phyloP scores from a whole-genome alignment of 306 rosid genomes.

The peach (Prunus persica) region DNA sequence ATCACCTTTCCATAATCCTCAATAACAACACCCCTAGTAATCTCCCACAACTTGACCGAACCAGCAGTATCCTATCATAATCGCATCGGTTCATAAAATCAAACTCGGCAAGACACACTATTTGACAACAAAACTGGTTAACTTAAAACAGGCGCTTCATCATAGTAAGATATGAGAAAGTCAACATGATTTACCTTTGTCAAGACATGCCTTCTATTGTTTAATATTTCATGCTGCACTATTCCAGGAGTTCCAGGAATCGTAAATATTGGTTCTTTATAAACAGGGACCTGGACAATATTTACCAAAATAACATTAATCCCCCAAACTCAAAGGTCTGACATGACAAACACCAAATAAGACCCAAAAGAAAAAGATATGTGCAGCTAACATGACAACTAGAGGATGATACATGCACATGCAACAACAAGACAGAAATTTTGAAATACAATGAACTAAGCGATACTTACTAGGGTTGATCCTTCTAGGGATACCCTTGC shows the following conservation, averaged over 20 bases:
- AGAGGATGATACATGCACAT: not conserved
- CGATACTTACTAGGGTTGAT: conserved; percentile 71
- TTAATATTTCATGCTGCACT: conserved; percentile 89
- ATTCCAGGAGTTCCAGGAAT: conserved; percentile 87
- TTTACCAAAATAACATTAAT: conserved; percentile 17
- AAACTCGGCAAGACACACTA: conserved; percentile 8
- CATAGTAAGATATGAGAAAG: conserved; percentile 18
- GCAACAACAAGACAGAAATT: not conserved
- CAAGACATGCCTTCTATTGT: conserved; percentile 91
- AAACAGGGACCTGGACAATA: conserved; percentile 71
- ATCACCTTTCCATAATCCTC: conserved; percentile 92
- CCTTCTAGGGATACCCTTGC: conserved; percentile 97
- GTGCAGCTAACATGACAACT: not conserved
- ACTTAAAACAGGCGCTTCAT: conserved; percentile 6
- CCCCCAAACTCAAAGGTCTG: conserved; percentile 21
- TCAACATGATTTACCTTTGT: conserved; percentile 65
- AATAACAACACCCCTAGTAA: conserved; percentile 80
- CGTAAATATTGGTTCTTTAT: conserved; percentile 73
- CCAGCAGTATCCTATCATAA: conserved; percentile 77
- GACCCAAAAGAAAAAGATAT: not conserved
- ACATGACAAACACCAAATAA: conserved; percentile 11
- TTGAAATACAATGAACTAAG: conserved; percentile 11
- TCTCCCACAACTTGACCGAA: conserved; percentile 98
- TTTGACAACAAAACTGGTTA: conserved; percentile 5
- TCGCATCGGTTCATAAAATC: conserved; percentile 22